A percentile compares a stretch with the other conserved stretches of the same genome.
Evolutionary conservation across 345 rosid species (phyloP).

Genomic region (Populus euphratica): DNA sequence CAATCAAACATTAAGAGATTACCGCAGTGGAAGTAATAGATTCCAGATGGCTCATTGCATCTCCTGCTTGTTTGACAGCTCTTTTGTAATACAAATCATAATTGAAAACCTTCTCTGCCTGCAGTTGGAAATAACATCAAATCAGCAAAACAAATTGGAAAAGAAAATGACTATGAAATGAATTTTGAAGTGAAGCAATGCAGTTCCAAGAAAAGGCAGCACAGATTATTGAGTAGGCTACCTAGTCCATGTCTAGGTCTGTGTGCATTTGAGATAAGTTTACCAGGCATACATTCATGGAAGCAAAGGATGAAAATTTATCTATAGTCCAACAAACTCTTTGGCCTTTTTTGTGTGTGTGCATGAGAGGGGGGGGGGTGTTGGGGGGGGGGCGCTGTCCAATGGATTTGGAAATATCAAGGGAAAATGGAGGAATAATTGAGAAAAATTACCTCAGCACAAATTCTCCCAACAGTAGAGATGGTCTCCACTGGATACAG

Average conservation of each 20-base stretch:
- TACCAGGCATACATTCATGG: not conserved
- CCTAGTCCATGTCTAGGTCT: not conserved
- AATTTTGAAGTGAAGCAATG: not conserved
- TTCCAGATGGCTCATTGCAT: conserved; percentile 41
- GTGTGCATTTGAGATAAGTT: not conserved
- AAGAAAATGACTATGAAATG: not conserved
- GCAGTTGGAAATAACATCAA: not conserved
- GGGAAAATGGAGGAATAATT: not conserved
- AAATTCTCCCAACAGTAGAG: conserved; percentile 75
- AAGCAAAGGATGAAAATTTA: too few relatives aligned
- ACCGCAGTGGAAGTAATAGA: conserved; percentile 47
- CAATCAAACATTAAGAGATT: not conserved
- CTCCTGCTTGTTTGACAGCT: conserved; percentile 33
- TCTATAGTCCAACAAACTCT: not conserved
- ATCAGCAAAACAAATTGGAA: not conserved
- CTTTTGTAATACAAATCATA: conserved; percentile 36
- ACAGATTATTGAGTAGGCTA: not conserved
- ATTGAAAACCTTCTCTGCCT: conserved; percentile 45
- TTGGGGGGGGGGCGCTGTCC: too few relatives aligned
- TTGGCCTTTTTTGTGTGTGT: not conserved
- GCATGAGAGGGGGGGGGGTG: not conserved
- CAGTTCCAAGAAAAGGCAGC: not conserved
- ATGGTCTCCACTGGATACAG: conserved; percentile 86
- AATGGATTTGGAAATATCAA: not conserved
- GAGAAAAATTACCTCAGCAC: conserved; percentile 63